Evolutionary conservation across 2,329 filamentous ascomycete species (phyloP).

Genomic region (Paracoccidioides brasiliensis): DNA sequence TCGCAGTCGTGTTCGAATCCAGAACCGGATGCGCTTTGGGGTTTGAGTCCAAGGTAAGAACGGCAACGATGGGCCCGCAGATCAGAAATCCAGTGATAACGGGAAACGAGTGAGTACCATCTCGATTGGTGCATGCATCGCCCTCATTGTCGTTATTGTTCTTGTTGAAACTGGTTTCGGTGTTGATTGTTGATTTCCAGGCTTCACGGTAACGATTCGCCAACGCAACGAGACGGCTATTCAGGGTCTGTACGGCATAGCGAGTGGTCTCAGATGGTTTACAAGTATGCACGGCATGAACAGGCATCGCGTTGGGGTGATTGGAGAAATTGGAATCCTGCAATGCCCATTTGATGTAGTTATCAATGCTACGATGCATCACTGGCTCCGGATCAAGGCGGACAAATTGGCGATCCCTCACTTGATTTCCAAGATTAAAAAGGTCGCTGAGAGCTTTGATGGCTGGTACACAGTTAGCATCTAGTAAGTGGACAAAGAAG

Average conservation of each 20-base stretch:
- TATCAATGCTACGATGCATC: conserved; percentile 30
- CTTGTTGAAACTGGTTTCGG: conserved; percentile 5
- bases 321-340: conserved; percentile 34
- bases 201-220: conserved; percentile 30
- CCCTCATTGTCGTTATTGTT: not conserved
- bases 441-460: conserved; percentile 39
- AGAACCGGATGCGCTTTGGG: conserved; percentile 16
- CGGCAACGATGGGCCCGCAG: conserved; percentile 38
- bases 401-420: conserved; percentile 37
- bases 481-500: not conserved
- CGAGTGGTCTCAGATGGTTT: conserved; percentile 26
- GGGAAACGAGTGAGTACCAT: conserved; percentile 24
- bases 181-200: conserved; percentile 5
- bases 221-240: conserved; percentile 32
- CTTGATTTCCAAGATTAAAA: conserved; percentile 38
- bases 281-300: conserved; percentile 35
- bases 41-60: conserved; percentile 39
- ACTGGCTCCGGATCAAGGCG: conserved; percentile 22
- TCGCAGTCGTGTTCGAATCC: conserved; percentile 11
- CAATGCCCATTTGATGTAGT: conserved; percentile 43
- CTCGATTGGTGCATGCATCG: conserved; percentile 6
- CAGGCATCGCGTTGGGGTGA: conserved; percentile 24
- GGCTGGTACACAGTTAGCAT: conserved; percentile 20
- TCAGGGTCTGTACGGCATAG: conserved; percentile 31
- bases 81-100: conserved; percentile 44